These are phyloP conservation scores for Pascua guehoae DNA, from an alignment of 1,284 basidiomycete genomes.

Conservation along the genomic window DNA sequence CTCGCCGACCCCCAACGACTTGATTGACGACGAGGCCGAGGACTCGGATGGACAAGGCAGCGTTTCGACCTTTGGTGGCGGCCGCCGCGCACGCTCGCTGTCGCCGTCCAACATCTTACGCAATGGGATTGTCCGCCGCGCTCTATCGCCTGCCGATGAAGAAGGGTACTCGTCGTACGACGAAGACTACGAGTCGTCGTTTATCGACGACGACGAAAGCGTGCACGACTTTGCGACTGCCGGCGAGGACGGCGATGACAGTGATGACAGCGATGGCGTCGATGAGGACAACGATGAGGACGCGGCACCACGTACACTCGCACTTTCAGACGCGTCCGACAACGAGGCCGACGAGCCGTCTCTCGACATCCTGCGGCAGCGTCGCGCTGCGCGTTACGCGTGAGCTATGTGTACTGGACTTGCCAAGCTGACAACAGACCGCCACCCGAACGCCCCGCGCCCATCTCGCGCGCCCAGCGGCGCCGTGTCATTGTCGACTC, in stretches of 20 bases:
- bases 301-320: background rate
- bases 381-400: slow-evolving; percentile 15
- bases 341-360: slow-evolving; percentile 22
- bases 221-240: background rate
- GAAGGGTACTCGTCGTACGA: slow-evolving; percentile 5
- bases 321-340: slow-evolving; percentile 5
- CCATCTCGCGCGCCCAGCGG: background rate
- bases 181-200: slow-evolving; percentile 17
- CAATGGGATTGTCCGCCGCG: background rate
- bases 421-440: background rate
- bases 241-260: slow-evolving; percentile 1
- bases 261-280: background rate
- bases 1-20: too few relatives aligned
- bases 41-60: background rate
- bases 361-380: slow-evolving; percentile 15
- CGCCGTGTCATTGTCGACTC: slow-evolving; percentile 3
- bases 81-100: background rate
- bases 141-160: background rate
- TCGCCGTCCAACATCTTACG: background rate
- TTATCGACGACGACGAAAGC: slow-evolving; percentile 12
- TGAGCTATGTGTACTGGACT: background rate
- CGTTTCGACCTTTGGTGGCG: background rate
- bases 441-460: background rate
- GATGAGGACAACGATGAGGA: background rate
- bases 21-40: slow-evolving; percentile 2